Base-by-base conservation (phyloP, 768 basidiomycete species). In the Tylopilus balloui region DNA sequence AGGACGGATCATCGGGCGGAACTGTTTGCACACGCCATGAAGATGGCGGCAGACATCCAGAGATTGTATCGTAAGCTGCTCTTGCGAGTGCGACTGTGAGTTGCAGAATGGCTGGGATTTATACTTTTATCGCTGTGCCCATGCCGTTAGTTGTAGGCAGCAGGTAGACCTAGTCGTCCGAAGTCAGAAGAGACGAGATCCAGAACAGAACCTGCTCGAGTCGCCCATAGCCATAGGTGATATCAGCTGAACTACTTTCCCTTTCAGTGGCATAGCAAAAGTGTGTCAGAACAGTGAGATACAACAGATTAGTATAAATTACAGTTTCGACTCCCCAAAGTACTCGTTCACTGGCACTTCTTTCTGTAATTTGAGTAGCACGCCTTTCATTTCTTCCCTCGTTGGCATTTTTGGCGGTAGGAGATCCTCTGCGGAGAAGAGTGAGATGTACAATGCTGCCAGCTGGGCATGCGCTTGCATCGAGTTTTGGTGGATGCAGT, bases 1-100 rank as follows among this genome's bases (percentile, higher is more conserved):
- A 81, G 85, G 61, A 84, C 80, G 2, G 87, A 94, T 60, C 83
- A 83, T 52, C 78, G 94, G 5, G 80, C 80, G 2, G 85, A 84
- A 49, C 69, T 94, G 41, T 95, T 88, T 59, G 78, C 79, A 7
- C 77, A 80, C 2, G 86, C 92, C 5, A 77, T 93, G 58, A 79
- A 84, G 65, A 77, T 80, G 0, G 92, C 87, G 3, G 70, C 72
- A 24, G 81, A 85, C 17, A 88, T 89, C 48, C 81, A 86, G 60
- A 71, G 78, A 10, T 75, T 83, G 29, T 92, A 92, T 54, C 72
- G 83, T 52, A 91, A 90, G 65, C 69, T 92, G 17, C 67, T 92
- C n/a, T 68, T 92, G 46, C 76, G 91, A 21, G 87, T 94, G 84
- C 76, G 80, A 55, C 64, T 95, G 92, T 93, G 56, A 63, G 88